phyloP scores from a whole-genome alignment of 2,329 filamentous ascomycete species.

The Orbilia oligospora region DNA sequence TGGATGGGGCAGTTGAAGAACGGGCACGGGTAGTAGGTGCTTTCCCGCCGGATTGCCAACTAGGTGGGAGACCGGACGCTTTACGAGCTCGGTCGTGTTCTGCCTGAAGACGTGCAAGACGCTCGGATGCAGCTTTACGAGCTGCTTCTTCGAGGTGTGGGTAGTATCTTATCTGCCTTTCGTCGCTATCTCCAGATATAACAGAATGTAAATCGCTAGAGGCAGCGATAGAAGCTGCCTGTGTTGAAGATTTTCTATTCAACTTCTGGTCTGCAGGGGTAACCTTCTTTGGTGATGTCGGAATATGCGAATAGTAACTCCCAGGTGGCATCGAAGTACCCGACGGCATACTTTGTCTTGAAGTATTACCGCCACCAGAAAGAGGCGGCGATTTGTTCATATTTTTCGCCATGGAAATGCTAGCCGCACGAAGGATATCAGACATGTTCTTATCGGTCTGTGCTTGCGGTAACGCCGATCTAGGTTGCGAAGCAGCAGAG shows the following conservation, averaged over 20 bases:
- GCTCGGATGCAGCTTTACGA: slow-evolving; percentile 53
- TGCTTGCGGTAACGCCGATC: slow-evolving; percentile 23
- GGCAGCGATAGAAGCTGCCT: slow-evolving; percentile 49
- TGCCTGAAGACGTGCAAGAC: slow-evolving; percentile 48
- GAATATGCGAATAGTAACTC: slow-evolving; percentile 52
- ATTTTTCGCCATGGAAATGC: slow-evolving; percentile 45
- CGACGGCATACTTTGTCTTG: background rate
- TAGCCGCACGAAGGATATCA: slow-evolving; percentile 53
- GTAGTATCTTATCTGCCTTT: slow-evolving; percentile 48
- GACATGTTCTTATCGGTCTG: slow-evolving; percentile 52
- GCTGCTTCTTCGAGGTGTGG: slow-evolving; percentile 60
- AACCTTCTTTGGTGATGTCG: slow-evolving; percentile 41
- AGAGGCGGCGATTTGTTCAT: slow-evolving; percentile 53
- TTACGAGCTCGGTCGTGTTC: slow-evolving; percentile 57
- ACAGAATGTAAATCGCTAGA: slow-evolving; percentile 40
- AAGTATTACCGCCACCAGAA: background rate
- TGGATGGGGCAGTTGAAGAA: slow-evolving; percentile 21
- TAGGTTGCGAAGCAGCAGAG: slow-evolving; percentile 34
- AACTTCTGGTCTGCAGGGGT: slow-evolving; percentile 18
- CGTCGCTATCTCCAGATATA: slow-evolving; percentile 29
- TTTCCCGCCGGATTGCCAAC: slow-evolving; percentile 34
- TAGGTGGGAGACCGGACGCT: slow-evolving; percentile 50
- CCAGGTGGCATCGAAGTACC: slow-evolving; percentile 41
- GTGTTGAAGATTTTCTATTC: slow-evolving; percentile 34
- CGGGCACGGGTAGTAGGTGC: slow-evolving; percentile 19